Base-by-base conservation (phyloP, 306 rosid genomes). In the Dalbergia cochinchinensis region DNA sequence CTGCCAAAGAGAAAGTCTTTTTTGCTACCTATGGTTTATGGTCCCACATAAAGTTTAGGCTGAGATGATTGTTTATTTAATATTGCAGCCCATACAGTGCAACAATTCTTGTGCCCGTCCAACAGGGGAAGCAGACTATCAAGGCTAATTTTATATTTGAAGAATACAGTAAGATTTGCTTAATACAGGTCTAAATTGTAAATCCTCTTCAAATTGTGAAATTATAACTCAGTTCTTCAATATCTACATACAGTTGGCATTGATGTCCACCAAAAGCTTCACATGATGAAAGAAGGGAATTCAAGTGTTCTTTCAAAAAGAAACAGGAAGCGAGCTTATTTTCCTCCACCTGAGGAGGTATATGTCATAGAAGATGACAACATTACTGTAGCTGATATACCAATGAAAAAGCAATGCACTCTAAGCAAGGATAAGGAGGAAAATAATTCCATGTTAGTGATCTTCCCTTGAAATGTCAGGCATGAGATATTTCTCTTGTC, bases 131-230 rank as follows among this genome's bases (percentile, higher is more conserved):
- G 86, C 89, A 87, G 79, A 91, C 94, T 73, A 85, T 95, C 70
- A 89, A 89, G 77, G 97, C 94, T 54, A 90, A 91, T 86, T 89
- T 95, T 73, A 74, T 95, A 71, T 90, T 86, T 85, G 99, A 91
- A 79, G 96, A 95, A 80, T 91, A 92, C 85, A 89, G 98, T 95
- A 86, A 78, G 88, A 65, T 33, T 50, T 64, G 78, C 39, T 71
- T 77, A 74, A 73, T 61, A 15, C 69, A 80, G 82, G 58, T 73
- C 71, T 39, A 67, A 76, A 50, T 57, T 79, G 65, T 75, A 19
- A 15, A 15, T 45, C 10, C 59, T 35, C 64, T 42, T 74, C 45
- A 5, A 64, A 37, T 75, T 58, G 66, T 45, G 18, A 66, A 55
- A 71, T 72, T 62, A 13, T 65, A 22, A 62, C 58, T 73, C 48